Percentiles rank a stretch among this genome's conserved stretches.
Conservation (phyloP, 768 basidiomycete species). For the Suillus decipiens region DNA sequence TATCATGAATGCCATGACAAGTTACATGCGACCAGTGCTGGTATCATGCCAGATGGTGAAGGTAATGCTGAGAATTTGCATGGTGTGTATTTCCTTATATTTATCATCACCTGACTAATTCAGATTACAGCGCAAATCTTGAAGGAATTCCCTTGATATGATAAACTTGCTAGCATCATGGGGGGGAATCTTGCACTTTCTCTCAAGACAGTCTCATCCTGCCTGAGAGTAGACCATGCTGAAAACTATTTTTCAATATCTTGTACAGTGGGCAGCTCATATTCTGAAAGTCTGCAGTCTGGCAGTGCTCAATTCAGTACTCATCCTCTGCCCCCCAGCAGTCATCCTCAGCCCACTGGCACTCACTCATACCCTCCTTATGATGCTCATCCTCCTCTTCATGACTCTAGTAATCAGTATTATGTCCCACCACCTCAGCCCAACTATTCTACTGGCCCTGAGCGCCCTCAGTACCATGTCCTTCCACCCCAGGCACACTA, state of each 20-base stretch:
- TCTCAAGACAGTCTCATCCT: not conserved
- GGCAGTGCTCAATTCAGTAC: too few species aligned
- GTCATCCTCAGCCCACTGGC: too few species aligned
- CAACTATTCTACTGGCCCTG: too few species aligned
- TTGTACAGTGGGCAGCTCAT: not conserved
- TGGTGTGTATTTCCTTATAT: not conserved
- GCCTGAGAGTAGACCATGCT: not conserved
- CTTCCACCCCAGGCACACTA: too few species aligned
- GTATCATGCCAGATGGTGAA: not conserved
- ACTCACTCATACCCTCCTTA: too few species aligned
- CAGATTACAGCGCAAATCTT: not conserved
- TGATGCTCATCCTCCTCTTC: too few species aligned
- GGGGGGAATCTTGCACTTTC: slow-evolving; percentile 1
- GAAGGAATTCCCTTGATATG: slow-evolving; percentile 6
- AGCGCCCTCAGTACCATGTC: too few species aligned
- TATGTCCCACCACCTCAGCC: too few species aligned
- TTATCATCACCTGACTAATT: too few species aligned
- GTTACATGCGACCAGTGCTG: not conserved
- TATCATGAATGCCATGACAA: not conserved
- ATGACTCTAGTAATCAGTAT: too few species aligned
- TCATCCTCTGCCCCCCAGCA: too few species aligned
- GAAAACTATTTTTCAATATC: not conserved
- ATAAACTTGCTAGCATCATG: not conserved
- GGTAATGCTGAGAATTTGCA: not conserved
- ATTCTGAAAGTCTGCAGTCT: too few species aligned